Conservation (phyloP, 2,329 filamentous ascomycete species). For the Plectosphaerella cucumerina region DNA sequence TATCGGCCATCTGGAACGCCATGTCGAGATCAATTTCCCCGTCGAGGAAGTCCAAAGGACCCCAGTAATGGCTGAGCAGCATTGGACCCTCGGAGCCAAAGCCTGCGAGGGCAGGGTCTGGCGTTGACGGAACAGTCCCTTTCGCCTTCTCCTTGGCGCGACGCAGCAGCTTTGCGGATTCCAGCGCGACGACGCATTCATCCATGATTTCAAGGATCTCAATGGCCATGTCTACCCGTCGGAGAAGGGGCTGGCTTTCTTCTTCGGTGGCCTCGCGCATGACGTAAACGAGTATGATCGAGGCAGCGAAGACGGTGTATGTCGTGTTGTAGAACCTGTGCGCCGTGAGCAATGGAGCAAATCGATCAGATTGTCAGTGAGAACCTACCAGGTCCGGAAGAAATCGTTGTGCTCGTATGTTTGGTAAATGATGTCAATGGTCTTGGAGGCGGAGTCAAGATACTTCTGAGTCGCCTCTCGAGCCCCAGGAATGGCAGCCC, state of each 20-base stretch:
- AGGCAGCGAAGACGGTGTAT: constrained; percentile 22
- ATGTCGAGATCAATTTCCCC: constrained; percentile 18
- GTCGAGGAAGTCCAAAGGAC: constrained; percentile 17
- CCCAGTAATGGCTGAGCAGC: constrained; percentile 19
- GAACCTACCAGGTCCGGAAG: constrained; percentile 21
- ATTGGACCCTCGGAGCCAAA: constrained; percentile 11
- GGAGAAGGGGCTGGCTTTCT: constrained; percentile 12
- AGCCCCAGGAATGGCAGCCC: constrained; percentile 11
- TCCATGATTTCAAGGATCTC: constrained; percentile 19
- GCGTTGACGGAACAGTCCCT: constrained; percentile 1
- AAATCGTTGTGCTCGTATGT: constrained; percentile 23
- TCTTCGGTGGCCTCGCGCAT: constrained; percentile 15
- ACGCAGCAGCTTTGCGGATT: constrained; percentile 19
- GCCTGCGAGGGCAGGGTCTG: not conserved
- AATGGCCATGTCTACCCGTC: constrained; percentile 17
- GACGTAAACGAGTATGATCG: constrained; percentile 22
- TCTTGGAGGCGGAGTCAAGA: constrained; percentile 19
- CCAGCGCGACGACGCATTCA: constrained; percentile 19
- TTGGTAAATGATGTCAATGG: constrained; percentile 22
- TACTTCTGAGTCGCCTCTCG: constrained; percentile 16
- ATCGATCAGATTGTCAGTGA: not conserved
- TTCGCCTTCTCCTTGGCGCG: constrained; percentile 16
- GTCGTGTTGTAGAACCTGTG: constrained; percentile 26
- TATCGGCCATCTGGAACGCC: constrained; percentile 15
- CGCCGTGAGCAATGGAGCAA: not conserved